Percentiles rank a stretch among this genome's conserved stretches.
Conservation (phyloP, 2,329 filamentous ascomycete genomes). For the Nemania abortiva region DNA sequence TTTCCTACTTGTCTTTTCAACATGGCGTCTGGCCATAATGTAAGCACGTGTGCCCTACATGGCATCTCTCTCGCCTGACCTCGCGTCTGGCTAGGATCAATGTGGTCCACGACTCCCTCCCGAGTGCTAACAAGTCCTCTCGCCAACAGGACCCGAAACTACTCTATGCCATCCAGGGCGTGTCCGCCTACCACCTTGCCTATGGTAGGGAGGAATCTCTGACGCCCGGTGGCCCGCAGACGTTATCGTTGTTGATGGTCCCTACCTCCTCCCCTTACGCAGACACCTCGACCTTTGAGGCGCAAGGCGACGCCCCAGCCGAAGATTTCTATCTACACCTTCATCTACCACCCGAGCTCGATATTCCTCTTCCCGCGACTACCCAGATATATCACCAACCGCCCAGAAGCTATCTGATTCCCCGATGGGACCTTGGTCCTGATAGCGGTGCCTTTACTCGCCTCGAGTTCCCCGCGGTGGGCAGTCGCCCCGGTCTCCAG, state of each 20-base stretch:
- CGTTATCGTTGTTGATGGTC: slow-evolving; percentile 94
- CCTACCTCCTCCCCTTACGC: slow-evolving; percentile 83
- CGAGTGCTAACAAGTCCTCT: slow-evolving; percentile 31
- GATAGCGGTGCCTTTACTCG: slow-evolving; percentile 91
- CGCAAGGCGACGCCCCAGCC: slow-evolving; percentile 67
- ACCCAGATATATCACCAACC: slow-evolving; percentile 98
- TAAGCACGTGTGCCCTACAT: slow-evolving; percentile 45
- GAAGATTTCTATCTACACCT: slow-evolving; percentile 98
- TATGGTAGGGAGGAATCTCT: slow-evolving; percentile 87
- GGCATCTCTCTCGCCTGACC: slow-evolving; percentile 7
- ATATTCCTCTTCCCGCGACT: slow-evolving; percentile 91
- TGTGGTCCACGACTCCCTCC: slow-evolving; percentile 4
- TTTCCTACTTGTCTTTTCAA: slow-evolving; percentile 15
- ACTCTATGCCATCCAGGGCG: slow-evolving; percentile 81
- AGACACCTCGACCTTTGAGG: slow-evolving; percentile 65
- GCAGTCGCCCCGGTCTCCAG: slow-evolving; percentile 79
- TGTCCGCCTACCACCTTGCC: slow-evolving; percentile 90
- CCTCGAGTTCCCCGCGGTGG: slow-evolving; percentile 86
- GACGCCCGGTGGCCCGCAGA: slow-evolving; percentile 88
- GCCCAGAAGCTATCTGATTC: slow-evolving; percentile 91
- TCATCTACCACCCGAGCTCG: slow-evolving; percentile 92
- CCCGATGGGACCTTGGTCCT: slow-evolving; percentile 91
- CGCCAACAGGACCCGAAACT: slow-evolving; percentile 70
- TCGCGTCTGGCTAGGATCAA: slow-evolving; percentile 13
- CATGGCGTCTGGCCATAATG: slow-evolving; percentile 62